Conservation (phyloP, 2,329 filamentous ascomycete species). For the Rutstroemia sp. region DNA sequence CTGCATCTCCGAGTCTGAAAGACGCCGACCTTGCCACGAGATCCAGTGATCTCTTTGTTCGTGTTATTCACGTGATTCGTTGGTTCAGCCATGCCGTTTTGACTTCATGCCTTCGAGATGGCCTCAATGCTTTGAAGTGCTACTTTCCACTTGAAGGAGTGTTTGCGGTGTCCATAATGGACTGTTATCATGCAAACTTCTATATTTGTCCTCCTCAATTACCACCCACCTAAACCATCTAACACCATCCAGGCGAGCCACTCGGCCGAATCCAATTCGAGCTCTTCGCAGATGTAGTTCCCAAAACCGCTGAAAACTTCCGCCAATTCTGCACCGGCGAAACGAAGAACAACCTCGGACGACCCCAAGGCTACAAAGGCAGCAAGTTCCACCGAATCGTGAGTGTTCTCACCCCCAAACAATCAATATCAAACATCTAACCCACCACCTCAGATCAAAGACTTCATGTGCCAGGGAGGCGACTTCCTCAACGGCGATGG, state of each 20-base stretch:
- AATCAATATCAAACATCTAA: background rate
- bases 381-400: constrained; percentile 92
- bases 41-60: no score
- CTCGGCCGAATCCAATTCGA: constrained; percentile 86
- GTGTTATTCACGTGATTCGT: background rate
- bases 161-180: no score
- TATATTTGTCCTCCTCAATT: background rate
- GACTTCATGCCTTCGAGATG: no score
- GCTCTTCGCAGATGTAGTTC: constrained; percentile 77
- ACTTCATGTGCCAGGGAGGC: constrained; percentile 96
- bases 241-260: constrained; percentile 57
- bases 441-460: constrained; percentile 59
- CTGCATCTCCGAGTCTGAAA: no score
- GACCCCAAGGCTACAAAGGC: constrained; percentile 88
- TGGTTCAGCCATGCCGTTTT: no score
- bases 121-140: no score
- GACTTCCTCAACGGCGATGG: constrained; percentile 94
- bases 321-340: constrained; percentile 96
- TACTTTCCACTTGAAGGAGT: no score
- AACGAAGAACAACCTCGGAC: constrained; percentile 67
- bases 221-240: constrained; percentile 5
- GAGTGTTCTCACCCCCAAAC: constrained; percentile 31
- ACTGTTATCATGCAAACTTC: background rate
- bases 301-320: constrained; percentile 92
- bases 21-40: no score